Evolutionary conservation across 768 basidiomycete species (phyloP).

Genomic region (Phylloporus sp.): DNA sequence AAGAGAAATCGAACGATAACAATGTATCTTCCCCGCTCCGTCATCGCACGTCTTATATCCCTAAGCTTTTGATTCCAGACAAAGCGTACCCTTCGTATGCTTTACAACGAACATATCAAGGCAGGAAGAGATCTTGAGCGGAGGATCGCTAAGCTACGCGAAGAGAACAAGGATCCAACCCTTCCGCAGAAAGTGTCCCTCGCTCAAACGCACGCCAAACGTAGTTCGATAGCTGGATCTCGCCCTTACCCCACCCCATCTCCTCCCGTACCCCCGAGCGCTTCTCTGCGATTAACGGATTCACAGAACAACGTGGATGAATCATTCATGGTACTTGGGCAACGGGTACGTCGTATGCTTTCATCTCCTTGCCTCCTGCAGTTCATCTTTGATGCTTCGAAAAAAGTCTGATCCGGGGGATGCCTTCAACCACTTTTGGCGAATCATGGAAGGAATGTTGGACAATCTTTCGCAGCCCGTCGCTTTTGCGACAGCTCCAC

Average conservation of each 20-base stretch:
- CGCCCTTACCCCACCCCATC: slow-evolving; percentile 35
- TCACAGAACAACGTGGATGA: slow-evolving; percentile 72
- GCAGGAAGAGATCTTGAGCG: slow-evolving; percentile 68
- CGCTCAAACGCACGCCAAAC: slow-evolving; percentile 21
- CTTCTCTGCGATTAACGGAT: slow-evolving; percentile 38
- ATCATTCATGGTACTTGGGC: slow-evolving; percentile 85
- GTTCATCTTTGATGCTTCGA: background rate
- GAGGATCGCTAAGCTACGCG: slow-evolving; percentile 64
- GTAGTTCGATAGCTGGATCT: slow-evolving; percentile 11
- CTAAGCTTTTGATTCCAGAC: slow-evolving; percentile 43
- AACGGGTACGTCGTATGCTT: slow-evolving; percentile 47
- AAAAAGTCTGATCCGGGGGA: slow-evolving; percentile 75
- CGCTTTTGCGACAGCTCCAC: slow-evolving; percentile 79
- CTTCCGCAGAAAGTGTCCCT: slow-evolving; percentile 57
- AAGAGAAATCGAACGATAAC: slow-evolving; percentile 69
- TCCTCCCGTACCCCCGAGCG: slow-evolving; percentile 44
- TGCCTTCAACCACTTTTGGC: slow-evolving; percentile 88
- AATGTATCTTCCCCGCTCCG: slow-evolving; percentile 46
- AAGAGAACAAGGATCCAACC: slow-evolving; percentile 74
- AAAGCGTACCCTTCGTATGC: slow-evolving; percentile 70
- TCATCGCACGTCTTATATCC: background rate
- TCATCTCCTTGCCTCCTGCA: slow-evolving; percentile 3
- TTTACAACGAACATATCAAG: slow-evolving; percentile 72
- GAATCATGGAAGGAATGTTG: slow-evolving; percentile 80
- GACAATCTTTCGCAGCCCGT: slow-evolving; percentile 79